Conservation (phyloP, 495 filamentous ascomycete genomes). For the Hypomontagnella monticulosa region DNA sequence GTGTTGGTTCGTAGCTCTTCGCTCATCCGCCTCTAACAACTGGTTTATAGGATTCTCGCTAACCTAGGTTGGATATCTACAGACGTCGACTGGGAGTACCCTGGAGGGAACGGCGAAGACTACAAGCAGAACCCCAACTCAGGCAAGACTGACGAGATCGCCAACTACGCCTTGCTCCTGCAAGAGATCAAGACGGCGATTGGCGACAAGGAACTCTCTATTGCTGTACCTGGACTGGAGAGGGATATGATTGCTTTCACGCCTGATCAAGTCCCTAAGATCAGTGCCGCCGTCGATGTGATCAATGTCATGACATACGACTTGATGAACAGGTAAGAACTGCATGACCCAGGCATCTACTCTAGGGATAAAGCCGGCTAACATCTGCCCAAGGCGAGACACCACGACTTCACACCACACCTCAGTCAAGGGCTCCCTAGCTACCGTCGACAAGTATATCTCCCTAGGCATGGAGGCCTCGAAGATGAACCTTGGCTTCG, state of each 20-base stretch:
- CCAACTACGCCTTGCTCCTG: conserved; percentile 67
- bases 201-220: conserved; percentile 68
- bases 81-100: conserved; percentile 75
- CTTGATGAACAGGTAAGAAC: conserved; percentile 63
- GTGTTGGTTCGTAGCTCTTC: conserved; percentile 49
- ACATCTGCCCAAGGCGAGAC: conserved; percentile 58
- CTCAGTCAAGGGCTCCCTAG: conserved; percentile 60
- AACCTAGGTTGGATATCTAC: conserved; percentile 16
- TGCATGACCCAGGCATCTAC: not conserved
- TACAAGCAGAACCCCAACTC: conserved; percentile 70
- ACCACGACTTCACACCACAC: conserved; percentile 66
- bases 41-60: not conserved
- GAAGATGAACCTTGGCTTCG: conserved; percentile 72
- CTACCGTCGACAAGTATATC: conserved; percentile 64
- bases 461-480: conserved; percentile 59
- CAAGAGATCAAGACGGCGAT: conserved; percentile 64
- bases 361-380: not conserved
- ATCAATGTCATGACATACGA: conserved; percentile 77
- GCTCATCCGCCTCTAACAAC: not conserved
- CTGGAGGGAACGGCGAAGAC: conserved; percentile 68
- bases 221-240: conserved; percentile 67
- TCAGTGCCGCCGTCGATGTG: conserved; percentile 68
- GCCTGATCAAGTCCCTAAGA: conserved; percentile 63
- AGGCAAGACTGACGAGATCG: conserved; percentile 65
- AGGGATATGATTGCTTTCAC: conserved; percentile 73